These are phyloP conservation scores for Quercus dentata DNA, from an alignment of 306 rosid genomes.

Conservation along the genomic window DNA sequence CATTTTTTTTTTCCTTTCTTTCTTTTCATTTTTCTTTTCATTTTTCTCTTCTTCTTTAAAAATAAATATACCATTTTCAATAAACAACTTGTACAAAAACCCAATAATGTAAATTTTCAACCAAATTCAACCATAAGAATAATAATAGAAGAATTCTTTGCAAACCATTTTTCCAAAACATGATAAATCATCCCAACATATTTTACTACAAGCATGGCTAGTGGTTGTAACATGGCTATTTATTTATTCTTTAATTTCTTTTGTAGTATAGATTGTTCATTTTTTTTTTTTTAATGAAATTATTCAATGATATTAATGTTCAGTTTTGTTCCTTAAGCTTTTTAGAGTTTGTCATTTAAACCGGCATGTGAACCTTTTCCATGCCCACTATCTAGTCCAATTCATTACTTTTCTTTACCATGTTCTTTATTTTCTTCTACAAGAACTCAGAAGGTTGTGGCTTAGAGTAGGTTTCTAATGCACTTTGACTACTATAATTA, in stretches of 20 bases:
- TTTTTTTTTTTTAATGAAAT: background rate
- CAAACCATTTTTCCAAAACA: no score
- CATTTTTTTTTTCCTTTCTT: no score
- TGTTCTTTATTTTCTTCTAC: background rate
- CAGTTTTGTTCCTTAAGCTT: slow-evolving; percentile 1
- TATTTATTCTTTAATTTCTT: slow-evolving; percentile 21
- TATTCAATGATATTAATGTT: slow-evolving; percentile 21
- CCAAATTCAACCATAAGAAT: no score
- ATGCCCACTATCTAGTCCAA: background rate
- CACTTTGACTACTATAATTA: background rate
- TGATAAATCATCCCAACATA: no score
- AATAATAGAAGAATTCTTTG: no score
- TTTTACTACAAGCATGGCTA: slow-evolving; percentile 41
- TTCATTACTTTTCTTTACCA: background rate
- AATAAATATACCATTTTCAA: no score
- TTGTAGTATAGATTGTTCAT: slow-evolving; percentile 35
- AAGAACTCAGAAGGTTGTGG: background rate
- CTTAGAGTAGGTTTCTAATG: background rate
- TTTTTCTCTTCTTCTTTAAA: no score
- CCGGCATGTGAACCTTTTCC: background rate
- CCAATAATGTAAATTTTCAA: no score
- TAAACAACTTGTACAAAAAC: no score
- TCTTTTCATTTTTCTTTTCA: no score
- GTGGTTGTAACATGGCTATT: slow-evolving; percentile 30
- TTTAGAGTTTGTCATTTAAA: background rate